A percentile compares a stretch with the other conserved stretches of the same genome.
Evolutionary conservation across 1,139 yeast genomes (phyloP).

Genomic region (Geotrichum histeridarum): DNA sequence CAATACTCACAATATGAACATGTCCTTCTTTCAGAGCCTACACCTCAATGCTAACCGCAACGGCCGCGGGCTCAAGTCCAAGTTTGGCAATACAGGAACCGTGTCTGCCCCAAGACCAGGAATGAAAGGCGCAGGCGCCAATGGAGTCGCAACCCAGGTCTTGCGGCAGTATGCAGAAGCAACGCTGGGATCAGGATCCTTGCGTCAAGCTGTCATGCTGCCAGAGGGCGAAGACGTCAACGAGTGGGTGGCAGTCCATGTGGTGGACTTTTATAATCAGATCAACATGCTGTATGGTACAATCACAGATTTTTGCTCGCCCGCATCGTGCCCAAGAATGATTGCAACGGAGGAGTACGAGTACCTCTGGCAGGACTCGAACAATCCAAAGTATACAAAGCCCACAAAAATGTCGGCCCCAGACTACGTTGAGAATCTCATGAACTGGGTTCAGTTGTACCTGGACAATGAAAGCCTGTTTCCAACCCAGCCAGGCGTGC

Average conservation of each 20-base stretch:
- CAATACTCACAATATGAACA: background rate
- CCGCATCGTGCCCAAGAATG: slow-evolving; percentile 89
- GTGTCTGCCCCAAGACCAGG: slow-evolving; percentile 28
- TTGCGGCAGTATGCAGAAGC: slow-evolving; percentile 82
- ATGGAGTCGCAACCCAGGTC: slow-evolving; percentile 29
- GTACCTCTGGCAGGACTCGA: slow-evolving; percentile 83
- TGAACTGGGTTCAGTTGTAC: slow-evolving; percentile 90
- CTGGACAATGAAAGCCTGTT: slow-evolving; percentile 85
- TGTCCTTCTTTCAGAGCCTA: slow-evolving; percentile 4
- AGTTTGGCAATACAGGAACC: slow-evolving; percentile 67
- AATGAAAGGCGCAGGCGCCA: slow-evolving; percentile 6
- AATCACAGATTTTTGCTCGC: slow-evolving; percentile 93
- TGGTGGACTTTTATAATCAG: slow-evolving; percentile 74
- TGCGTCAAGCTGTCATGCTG: slow-evolving; percentile 85
- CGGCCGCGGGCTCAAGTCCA: slow-evolving; percentile 8
- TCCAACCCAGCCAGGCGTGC: slow-evolving; percentile 85
- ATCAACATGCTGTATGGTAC: slow-evolving; percentile 95
- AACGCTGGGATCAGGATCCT: slow-evolving; percentile 85
- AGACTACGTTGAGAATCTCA: slow-evolving; percentile 83
- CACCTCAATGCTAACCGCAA: slow-evolving; percentile 11
- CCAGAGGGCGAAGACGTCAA: slow-evolving; percentile 90
- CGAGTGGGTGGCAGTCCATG: slow-evolving; percentile 95
- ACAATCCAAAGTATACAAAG: slow-evolving; percentile 44
- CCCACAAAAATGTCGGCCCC: slow-evolving; percentile 87
- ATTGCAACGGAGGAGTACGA: slow-evolving; percentile 95